These are phyloP conservation scores for Botrytis pseudocinerea DNA, from an alignment of 2,329 filamentous ascomycete species.

Conservation along the genomic window DNA sequence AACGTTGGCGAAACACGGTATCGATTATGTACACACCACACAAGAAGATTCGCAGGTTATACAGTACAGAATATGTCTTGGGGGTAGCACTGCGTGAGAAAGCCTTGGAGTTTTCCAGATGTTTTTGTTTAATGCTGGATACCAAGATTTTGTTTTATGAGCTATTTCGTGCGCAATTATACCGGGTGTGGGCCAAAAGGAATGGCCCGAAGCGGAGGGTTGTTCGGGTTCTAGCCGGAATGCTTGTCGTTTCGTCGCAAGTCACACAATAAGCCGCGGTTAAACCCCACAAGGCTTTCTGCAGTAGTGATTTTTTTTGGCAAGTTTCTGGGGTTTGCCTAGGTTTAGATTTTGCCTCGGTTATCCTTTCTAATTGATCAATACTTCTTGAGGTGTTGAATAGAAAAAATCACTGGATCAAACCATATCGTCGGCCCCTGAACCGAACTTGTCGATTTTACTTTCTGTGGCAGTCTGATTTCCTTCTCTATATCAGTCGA, in stretches of 20 bases:
- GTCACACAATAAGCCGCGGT: not conserved
- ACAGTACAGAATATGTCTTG: not conserved
- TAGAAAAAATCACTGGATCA: not conserved
- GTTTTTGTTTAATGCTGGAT: not conserved
- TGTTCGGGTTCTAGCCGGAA: not conserved
- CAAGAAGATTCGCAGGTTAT: not conserved
- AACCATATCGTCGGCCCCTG: not conserved
- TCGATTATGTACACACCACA: not conserved
- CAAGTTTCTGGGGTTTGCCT: too few relatives aligned
- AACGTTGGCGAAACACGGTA: not conserved
- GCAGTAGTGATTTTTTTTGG: too few relatives aligned
- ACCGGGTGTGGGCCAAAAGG: not conserved
- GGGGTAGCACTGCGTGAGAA: not conserved
- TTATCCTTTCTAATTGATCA: not conserved
- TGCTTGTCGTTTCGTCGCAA: not conserved
- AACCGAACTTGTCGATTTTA: not conserved
- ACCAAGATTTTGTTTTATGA: not conserved
- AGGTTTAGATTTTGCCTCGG: not conserved
- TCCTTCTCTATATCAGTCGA: not conserved
- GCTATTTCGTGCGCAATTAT: not conserved
- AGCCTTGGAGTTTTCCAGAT: not conserved
- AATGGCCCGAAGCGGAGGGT: not conserved
- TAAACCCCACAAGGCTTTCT: not conserved
- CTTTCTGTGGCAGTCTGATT: not conserved
- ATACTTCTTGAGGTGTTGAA: not conserved